These are phyloP conservation scores for Nannochloris sp. DNA, from an alignment of 139 green algal genomes.

Conservation along the genomic window DNA sequence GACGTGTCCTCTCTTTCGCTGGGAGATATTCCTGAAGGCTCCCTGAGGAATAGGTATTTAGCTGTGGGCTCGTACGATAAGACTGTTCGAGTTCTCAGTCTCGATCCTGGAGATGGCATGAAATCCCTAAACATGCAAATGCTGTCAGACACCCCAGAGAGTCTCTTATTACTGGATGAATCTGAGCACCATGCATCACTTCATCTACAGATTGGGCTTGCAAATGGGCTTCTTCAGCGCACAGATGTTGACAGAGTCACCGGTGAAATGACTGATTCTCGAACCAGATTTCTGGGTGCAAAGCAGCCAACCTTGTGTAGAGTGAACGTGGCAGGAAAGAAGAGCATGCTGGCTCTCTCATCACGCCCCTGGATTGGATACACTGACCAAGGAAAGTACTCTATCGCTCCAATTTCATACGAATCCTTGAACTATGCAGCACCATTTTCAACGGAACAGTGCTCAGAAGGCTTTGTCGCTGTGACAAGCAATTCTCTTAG, in stretches of 20 bases:
- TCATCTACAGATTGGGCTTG: constrained; percentile 76
- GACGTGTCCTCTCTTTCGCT: constrained; percentile 84
- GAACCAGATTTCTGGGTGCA: constrained; percentile 88
- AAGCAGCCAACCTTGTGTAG: constrained; percentile 69
- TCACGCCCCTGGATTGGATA: constrained; percentile 91
- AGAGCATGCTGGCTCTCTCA: constrained; percentile 87
- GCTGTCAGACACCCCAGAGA: constrained; percentile 51
- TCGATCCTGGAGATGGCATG: constrained; percentile 78
- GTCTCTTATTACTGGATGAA: constrained; percentile 65
- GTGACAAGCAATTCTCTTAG: constrained; percentile 74
- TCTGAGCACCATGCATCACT: constrained; percentile 39
- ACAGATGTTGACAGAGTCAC: constrained; percentile 82
- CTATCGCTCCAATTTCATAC: constrained; percentile 82
- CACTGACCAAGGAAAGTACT: constrained; percentile 77
- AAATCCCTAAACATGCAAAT: constrained; percentile 36
- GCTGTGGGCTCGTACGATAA: constrained; percentile 69
- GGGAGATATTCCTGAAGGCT: constrained; percentile 66
- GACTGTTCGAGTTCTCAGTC: constrained; percentile 77
- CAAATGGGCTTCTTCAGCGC: constrained; percentile 89
- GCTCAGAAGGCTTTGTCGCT: constrained; percentile 93
- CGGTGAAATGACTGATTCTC: constrained; percentile 72
- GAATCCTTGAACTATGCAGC: constrained; percentile 71
- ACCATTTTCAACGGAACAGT: constrained; percentile 87
- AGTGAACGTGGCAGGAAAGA: constrained; percentile 49
- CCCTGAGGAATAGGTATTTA: constrained; percentile 70